Percentiles rank a stretch among this genome's conserved stretches.
These are phyloP conservation scores for Zizania latifolia DNA, from an alignment of 176 grass and related monocot species.

Conservation along the genomic window DNA sequence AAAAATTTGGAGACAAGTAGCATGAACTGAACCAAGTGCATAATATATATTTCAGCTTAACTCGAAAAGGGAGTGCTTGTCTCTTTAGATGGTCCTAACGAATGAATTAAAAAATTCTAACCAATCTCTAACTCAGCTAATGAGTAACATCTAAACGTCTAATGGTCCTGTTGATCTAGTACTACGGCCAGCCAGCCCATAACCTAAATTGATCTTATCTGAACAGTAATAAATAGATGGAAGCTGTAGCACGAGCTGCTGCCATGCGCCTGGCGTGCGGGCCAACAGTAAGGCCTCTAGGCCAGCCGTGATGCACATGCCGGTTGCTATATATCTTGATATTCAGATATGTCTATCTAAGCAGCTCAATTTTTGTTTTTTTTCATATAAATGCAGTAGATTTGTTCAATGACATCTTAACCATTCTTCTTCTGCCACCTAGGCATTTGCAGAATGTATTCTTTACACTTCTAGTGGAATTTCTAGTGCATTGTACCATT, in stretches of 20 bases:
- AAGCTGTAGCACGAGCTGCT: background rate
- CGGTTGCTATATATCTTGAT: slow-evolving; percentile 4
- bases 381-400: background rate
- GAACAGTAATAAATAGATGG: background rate
- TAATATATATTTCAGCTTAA: too few species aligned
- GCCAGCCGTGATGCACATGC: background rate
- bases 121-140: background rate
- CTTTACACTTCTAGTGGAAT: slow-evolving; percentile 93
- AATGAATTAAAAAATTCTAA: too few species aligned
- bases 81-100: too few species aligned
- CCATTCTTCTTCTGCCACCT: slow-evolving; percentile 2
- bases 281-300: background rate
- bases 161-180: too few species aligned
- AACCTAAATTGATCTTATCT: background rate
- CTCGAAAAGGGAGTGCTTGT: too few species aligned
- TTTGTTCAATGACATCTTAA: slow-evolving; percentile 26
- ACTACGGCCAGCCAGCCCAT: too few species aligned
- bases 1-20: too few species aligned
- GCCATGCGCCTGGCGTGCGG: background rate
- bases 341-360: slow-evolving; percentile 6
- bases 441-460: slow-evolving; percentile 97
- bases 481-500: slow-evolving; percentile 87
- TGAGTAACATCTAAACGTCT: too few species aligned
- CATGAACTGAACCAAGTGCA: too few species aligned
- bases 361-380: background rate